Base-by-base conservation (phyloP, 2,329 filamentous ascomycete genomes). In the Thielaviopsis musarum region DNA sequence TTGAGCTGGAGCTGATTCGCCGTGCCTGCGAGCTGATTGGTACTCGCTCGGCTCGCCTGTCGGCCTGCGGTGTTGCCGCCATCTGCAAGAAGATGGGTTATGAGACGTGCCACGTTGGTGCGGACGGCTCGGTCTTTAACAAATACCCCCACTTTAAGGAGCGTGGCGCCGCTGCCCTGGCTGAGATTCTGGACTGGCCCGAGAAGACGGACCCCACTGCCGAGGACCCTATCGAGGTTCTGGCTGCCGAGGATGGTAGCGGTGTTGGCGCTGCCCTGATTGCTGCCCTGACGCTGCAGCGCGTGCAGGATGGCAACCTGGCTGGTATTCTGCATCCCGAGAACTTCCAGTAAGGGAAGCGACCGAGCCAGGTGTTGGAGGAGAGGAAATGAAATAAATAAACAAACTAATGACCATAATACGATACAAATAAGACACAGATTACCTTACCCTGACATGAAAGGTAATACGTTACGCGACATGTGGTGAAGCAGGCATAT, bases 61-160 rank as follows among this genome's bases (percentile, higher is more conserved):
- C 91, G 17, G 85, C 91, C 26, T 97, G 93, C 68, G 93, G 93
- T 73, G 88, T 98, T 59, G 90, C 91, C 13, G 93, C 91, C 61
- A 96, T 98, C 68, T 90, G 87, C 80, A 94, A 85, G 75, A 97
- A 97, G 84, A 97, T 96, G 81, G 80, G 82, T 65, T 91, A 91
- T 72, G 74, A 86, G 68, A 79, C 81, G 45, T 95, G 88, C 75
- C 93, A 97, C 71, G 93, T 98, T 51, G 93, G 93, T 66, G 93
- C 93, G 57, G 93, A 98, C 69, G 93, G 93, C 45, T 95, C 88
- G 19, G 91, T 98, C 59, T 98, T 98, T 77, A 96, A 95, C 79
- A 97, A 97, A 72, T 98, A 98, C 74, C 93, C 93, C 13, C 87
- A 95, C 74, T 98, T 98, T 81, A 96, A 96, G 78, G 82, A 84